A percentile compares a stretch with the other conserved stretches of the same genome.
Conservation (phyloP, 768 basidiomycete species). For the Lentinula sp. region DNA sequence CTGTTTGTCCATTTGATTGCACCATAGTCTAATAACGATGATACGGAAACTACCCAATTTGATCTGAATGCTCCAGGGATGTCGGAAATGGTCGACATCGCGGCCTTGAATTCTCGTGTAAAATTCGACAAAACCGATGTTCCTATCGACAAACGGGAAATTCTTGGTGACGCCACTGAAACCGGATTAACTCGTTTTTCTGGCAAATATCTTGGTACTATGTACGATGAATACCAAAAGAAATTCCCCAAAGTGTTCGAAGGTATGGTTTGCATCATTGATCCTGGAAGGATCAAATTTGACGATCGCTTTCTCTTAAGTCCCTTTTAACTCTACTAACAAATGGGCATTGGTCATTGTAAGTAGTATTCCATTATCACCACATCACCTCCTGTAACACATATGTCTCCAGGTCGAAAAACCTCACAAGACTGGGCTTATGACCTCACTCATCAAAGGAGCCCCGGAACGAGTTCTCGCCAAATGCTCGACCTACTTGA, state of each 20-base stretch:
- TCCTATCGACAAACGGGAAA: conserved; percentile 53
- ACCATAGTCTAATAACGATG: conserved; percentile 61
- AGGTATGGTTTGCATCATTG: conserved; percentile 16
- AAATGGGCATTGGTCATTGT: conserved; percentile 72
- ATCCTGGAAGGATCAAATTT: background rate
- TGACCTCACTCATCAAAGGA: conserved; percentile 60
- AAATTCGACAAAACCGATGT: conserved; percentile 64
- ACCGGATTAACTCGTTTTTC: conserved; percentile 68
- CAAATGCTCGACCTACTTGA: conserved; percentile 56
- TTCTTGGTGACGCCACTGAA: conserved; percentile 72
- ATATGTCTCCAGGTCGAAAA: conserved; percentile 41
- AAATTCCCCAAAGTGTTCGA: conserved; percentile 58
- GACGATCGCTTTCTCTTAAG: conserved; percentile 12
- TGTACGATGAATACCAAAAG: conserved; percentile 51
- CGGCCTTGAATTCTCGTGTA: conserved; percentile 61
- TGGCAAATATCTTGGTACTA: conserved; percentile 40
- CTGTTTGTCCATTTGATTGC: background rate
- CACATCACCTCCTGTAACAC: background rate
- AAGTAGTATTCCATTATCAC: conserved; percentile 15
- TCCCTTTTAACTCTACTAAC: conserved; percentile 69
- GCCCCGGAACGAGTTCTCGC: conserved; percentile 65
- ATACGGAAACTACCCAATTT: conserved; percentile 44
- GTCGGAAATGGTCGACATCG: conserved; percentile 58
- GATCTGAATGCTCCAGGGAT: conserved; percentile 50
- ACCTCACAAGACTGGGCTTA: conserved; percentile 38